These are phyloP conservation scores for Blastocystis sp. DNA, from an alignment of 352 stramenopile genomes.

Conservation along the genomic window DNA sequence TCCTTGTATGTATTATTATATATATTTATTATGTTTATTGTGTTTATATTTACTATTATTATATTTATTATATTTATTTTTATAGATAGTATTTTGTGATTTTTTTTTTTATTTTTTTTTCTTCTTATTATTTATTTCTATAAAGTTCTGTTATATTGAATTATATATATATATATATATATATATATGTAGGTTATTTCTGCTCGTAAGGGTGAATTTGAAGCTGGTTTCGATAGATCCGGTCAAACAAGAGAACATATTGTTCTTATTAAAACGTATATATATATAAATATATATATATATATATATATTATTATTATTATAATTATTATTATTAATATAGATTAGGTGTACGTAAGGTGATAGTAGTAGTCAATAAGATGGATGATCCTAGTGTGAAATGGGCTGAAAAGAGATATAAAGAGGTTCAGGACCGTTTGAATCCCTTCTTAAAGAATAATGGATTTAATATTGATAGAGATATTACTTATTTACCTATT, in stretches of 20 bases:
- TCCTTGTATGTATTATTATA: slow-evolving; percentile 79
- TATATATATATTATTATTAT: too few species aligned
- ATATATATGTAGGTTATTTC: too few species aligned
- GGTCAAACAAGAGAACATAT: slow-evolving; percentile 94
- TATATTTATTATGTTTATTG: too few species aligned
- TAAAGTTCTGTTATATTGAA: too few species aligned
- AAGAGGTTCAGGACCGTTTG: slow-evolving; percentile 77
- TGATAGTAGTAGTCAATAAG: slow-evolving; percentile 98
- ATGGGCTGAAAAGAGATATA: slow-evolving; percentile 68
- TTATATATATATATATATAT: too few species aligned
- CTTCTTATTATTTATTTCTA: too few species aligned
- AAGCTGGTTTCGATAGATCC: slow-evolving; percentile 87
- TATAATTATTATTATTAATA: too few species aligned
- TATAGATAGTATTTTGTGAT: neutral
- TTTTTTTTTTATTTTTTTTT: too few species aligned
- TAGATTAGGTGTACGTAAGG: slow-evolving; percentile 86
- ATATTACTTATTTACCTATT: slow-evolving; percentile 90
- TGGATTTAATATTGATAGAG: slow-evolving; percentile 86
- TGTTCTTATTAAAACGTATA: slow-evolving; percentile 91
- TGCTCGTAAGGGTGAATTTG: slow-evolving; percentile 83
- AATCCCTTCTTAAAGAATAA: slow-evolving; percentile 75
- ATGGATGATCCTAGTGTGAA: slow-evolving; percentile 88
- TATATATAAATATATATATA: too few species aligned
- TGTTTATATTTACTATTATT: too few species aligned
- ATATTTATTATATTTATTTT: neutral